Conservation (phyloP, 148 eudicot species). For the Simmondsia chinensis region DNA sequence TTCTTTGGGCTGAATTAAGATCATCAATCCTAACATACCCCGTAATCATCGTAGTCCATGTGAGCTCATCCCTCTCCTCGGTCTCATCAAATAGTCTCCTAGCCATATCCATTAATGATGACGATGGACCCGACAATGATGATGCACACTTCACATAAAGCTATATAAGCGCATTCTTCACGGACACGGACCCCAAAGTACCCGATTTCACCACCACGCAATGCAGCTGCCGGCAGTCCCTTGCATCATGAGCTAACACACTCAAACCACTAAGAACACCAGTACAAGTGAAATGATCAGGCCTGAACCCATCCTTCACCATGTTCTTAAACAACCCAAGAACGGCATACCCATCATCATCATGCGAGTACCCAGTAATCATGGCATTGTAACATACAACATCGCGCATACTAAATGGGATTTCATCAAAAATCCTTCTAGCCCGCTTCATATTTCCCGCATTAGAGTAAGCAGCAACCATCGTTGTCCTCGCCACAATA, state of each 20-base stretch:
- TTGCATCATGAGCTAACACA: conserved; percentile 30
- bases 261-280: conserved; percentile 32
- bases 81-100: conserved; percentile 46
- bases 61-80: conserved; percentile 38
- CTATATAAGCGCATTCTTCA: conserved; percentile 43
- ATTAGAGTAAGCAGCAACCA: conserved; percentile 39
- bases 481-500: conserved; percentile 42
- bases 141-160: conserved; percentile 50
- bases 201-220: conserved; percentile 48
- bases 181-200: conserved; percentile 29
- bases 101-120: conserved; percentile 29
- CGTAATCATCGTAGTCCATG: conserved; percentile 57
- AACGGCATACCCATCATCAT: conserved; percentile 37
- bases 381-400: conserved; percentile 54
- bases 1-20: conserved; percentile 28
- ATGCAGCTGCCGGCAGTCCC: conserved; percentile 44
- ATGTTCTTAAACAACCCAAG: conserved; percentile 30
- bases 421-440: conserved; percentile 32
- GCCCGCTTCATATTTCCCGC: conserved; percentile 23
- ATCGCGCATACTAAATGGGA: conserved; percentile 38
- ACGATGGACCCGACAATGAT: conserved; percentile 21
- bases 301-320: conserved; percentile 19
- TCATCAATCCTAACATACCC: conserved; percentile 51
- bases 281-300: conserved; percentile 40
- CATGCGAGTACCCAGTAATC: conserved; percentile 44